Evolutionary conservation across 169 alveolate species (phyloP).

Genomic region (Plasmodium blacklocki): DNA sequence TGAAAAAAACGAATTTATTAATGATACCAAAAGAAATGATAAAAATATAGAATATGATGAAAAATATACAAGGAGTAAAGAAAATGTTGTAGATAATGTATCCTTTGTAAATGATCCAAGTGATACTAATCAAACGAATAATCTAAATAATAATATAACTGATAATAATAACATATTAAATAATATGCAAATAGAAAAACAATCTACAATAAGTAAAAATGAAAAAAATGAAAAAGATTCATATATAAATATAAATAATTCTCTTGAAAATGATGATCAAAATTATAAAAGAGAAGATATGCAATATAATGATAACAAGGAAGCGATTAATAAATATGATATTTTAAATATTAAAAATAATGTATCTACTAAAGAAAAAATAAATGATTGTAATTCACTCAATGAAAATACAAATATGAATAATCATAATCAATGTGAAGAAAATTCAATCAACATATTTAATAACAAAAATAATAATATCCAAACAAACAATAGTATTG

Average conservation of each 20-base stretch:
- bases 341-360: no score
- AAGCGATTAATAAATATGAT: no score
- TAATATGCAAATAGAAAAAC: neutral
- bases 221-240: neutral
- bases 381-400: no score
- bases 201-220: neutral
- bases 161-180: no score
- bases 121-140: constrained; percentile 35
- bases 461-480: neutral
- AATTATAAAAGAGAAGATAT: constrained; percentile 62
- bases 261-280: neutral
- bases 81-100: constrained; percentile 37
- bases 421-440: no score
- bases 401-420: no score
- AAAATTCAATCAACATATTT: no score
- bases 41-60: neutral
- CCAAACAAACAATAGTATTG: no score
- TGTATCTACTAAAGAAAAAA: no score
- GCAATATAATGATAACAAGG: neutral
- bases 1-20: constrained; percentile 12
- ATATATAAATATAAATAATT: neutral
- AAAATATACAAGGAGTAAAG: neutral
- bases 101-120: constrained; percentile 33
- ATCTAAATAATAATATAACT: constrained; percentile 22
- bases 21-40: no score